Base-by-base conservation (phyloP, 352 stramenopile species). In the Elongisporangium prolatum region DNA sequence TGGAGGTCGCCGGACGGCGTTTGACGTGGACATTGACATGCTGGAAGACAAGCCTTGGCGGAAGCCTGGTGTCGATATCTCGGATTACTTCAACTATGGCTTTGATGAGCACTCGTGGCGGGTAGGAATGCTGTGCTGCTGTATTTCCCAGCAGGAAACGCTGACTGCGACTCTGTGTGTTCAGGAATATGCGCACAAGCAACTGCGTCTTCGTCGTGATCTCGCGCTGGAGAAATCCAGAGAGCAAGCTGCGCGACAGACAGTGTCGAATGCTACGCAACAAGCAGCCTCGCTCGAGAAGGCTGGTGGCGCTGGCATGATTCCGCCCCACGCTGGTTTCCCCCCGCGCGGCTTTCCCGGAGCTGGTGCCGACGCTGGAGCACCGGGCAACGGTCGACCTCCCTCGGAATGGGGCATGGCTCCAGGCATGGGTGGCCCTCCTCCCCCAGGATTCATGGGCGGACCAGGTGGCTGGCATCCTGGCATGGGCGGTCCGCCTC, bases 41-140 rank as follows among this genome's bases (percentile, higher is more conserved):
- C 69, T 97, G 18, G 89, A 97, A 50, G 89, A 97, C 63, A 84
- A 95, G 57, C 91, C 89, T 11, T 97, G 91, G 91, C 81, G 91
- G 9, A 93, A 96, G 58, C 88, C 86, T 1, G 88, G 89, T 22
- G 85, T 96, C 21, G 91, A 97, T 72, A 95, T 97, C 59, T 95
- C 85, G 17, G 89, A 97, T 72, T 97, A 97, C 65, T 97, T 97
- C 58, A 97, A 97, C 71, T 97, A 97, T 59, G 91, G 89, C 14
- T 97, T 97, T 65, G 91, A 95, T 56, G 91, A 97, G 67, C 72
- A 93, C 50, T 90, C 80, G 54, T 94, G 84, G 84, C 63, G 75
- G 48, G 83, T 87, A 68, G 54, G 72, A 48, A 8, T 16, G n/a
- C 6, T 10, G 48, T 24, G 2, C 22, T 8, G 38, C 4, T 28